Evolutionary conservation across 108 stramenopile species (phyloP).

Genomic region (Nitzschia sp.): DNA sequence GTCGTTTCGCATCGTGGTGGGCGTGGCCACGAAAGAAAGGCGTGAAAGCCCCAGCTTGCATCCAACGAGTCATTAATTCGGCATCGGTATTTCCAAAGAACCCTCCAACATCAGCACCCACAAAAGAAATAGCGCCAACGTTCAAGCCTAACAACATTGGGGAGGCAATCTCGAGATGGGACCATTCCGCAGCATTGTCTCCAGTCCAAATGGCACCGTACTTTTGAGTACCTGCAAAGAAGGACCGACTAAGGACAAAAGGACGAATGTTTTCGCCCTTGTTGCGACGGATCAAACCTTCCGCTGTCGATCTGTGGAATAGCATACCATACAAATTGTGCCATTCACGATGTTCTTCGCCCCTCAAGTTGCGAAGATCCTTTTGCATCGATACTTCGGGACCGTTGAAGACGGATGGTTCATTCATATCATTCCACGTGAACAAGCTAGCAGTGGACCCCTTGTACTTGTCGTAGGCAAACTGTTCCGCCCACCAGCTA

Average conservation of each 20-base stretch:
- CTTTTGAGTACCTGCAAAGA: slow-evolving; percentile 96
- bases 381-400: slow-evolving; percentile 99
- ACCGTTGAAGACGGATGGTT: slow-evolving; percentile 99
- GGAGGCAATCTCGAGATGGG: slow-evolving; percentile 87
- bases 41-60: slow-evolving; percentile 97
- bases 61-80: slow-evolving; percentile 98
- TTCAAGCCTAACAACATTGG: slow-evolving; percentile 97
- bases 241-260: slow-evolving; percentile 95
- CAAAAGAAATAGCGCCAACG: slow-evolving; percentile 92
- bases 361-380: slow-evolving; percentile 83
- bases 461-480: slow-evolving; percentile 90
- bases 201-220: slow-evolving; percentile 99
- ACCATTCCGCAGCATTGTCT: slow-evolving; percentile 96
- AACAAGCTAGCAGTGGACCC: slow-evolving; percentile 92
- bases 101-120: slow-evolving; percentile 99
- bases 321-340: slow-evolving; percentile 99
- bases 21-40: slow-evolving; percentile 99
- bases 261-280: slow-evolving; percentile 80
- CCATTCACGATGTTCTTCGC: slow-evolving; percentile 98
- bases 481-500: slow-evolving; percentile 96
- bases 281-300: slow-evolving; percentile 86
- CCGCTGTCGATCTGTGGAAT: slow-evolving; percentile 94
- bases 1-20: slow-evolving; percentile 96
- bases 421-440: slow-evolving; percentile 99
- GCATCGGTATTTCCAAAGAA: slow-evolving; percentile 97